Conservation (phyloP, 2,329 filamentous ascomycete genomes). For the Tolypocladium endophyticum region DNA sequence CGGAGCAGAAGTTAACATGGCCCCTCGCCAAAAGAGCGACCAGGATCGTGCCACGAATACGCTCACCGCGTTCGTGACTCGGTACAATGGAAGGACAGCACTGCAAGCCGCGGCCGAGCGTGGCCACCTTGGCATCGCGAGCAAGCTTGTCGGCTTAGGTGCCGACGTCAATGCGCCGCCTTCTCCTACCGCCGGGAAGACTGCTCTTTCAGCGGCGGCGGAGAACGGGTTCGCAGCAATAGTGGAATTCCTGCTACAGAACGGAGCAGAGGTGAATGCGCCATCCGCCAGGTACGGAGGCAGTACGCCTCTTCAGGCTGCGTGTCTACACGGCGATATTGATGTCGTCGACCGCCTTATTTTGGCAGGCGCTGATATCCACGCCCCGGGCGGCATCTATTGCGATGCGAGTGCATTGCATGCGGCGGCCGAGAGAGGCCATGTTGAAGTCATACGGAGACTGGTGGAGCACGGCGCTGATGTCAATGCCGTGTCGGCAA, state of each 20-base stretch:
- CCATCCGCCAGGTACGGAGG: background rate
- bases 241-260: background rate
- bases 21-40: background rate
- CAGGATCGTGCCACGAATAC: background rate
- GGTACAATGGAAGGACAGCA: background rate
- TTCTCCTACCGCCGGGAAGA: background rate
- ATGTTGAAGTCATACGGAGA: background rate
- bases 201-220: background rate
- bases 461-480: background rate
- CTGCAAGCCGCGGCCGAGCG: background rate
- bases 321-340: background rate
- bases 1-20: background rate
- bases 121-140: background rate
- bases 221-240: background rate
- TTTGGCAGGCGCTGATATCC: background rate
- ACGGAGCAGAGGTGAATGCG: background rate
- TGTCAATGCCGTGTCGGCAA: background rate
- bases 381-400: background rate
- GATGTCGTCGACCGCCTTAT: background rate
- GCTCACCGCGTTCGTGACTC: background rate
- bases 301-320: background rate
- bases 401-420: background rate
- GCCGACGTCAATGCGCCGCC: background rate
- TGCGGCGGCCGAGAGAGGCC: background rate
- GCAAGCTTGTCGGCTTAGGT: background rate